A percentile compares a stretch with the other conserved stretches of the same genome.
Conservation (phyloP, 208 protist species). For the Leishmania martiniquensis region DNA sequence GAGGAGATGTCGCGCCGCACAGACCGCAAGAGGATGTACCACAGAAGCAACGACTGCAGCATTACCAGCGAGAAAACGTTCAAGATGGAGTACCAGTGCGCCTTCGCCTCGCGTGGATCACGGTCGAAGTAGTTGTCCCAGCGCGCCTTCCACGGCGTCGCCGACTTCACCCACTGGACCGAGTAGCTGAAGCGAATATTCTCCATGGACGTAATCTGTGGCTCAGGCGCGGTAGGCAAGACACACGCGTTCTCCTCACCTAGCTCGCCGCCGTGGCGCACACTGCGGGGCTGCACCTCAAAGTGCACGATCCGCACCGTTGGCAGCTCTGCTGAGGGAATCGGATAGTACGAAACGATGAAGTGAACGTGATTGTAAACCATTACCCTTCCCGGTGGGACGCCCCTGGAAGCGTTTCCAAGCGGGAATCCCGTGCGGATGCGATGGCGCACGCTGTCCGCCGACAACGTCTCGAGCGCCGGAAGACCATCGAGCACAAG, state of each 20-base stretch:
- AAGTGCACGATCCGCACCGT: slow-evolving; percentile 56
- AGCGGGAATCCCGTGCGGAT: slow-evolving; percentile 15
- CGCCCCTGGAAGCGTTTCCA: not conserved
- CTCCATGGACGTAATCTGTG: slow-evolving; percentile 6
- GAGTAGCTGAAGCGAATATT: slow-evolving; percentile 63
- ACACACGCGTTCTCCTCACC: not conserved
- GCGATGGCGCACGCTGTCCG: not conserved
- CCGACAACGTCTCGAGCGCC: slow-evolving; percentile 23
- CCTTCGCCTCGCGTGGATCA: slow-evolving; percentile 52
- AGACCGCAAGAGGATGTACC: slow-evolving; percentile 94
- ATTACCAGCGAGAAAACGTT: slow-evolving; percentile 96
- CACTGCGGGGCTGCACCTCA: slow-evolving; percentile 39
- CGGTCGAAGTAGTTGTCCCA: slow-evolving; percentile 94
- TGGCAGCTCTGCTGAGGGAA: not conserved
- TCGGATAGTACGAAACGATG: slow-evolving; percentile 49
- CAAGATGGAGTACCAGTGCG: slow-evolving; percentile 96
- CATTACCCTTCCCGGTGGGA: not conserved
- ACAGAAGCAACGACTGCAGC: slow-evolving; percentile 94
- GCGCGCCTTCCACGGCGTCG: slow-evolving; percentile 90
- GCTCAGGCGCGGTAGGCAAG: not conserved
- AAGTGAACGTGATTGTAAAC: slow-evolving; percentile 77
- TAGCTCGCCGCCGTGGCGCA: slow-evolving; percentile 16
- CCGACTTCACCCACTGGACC: slow-evolving; percentile 51
- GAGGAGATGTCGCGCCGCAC: slow-evolving; percentile 90
- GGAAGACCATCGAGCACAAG: slow-evolving; percentile 65